These are phyloP conservation scores for Diaporthe longicolla DNA, from an alignment of 2,329 filamentous ascomycete genomes.

Conservation along the genomic window DNA sequence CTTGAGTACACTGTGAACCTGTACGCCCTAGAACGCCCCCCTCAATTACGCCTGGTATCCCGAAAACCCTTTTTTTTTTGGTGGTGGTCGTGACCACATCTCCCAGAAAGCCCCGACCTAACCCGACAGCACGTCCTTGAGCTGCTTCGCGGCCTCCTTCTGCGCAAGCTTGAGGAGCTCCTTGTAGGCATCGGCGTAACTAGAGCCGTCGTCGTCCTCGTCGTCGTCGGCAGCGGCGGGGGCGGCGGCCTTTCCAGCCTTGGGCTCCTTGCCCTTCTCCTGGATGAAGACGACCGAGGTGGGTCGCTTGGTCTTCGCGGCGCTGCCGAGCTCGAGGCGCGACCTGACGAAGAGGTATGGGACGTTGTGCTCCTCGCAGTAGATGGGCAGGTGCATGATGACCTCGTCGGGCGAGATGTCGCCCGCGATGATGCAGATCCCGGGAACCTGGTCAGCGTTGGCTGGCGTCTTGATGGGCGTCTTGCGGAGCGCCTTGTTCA, in stretches of 20 bases:
- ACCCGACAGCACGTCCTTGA: slow-evolving; percentile 47
- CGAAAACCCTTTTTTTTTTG: background rate
- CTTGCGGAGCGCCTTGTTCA: slow-evolving; percentile 98
- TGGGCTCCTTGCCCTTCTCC: slow-evolving; percentile 65
- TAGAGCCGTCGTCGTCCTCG: slow-evolving; percentile 67
- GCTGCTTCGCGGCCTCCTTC: slow-evolving; percentile 74
- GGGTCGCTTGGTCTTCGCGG: slow-evolving; percentile 94
- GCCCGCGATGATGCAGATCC: slow-evolving; percentile 91
- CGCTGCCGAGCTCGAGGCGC: slow-evolving; percentile 92
- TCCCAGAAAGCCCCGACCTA: background rate
- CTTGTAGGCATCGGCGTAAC: slow-evolving; percentile 75
- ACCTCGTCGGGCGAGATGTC: slow-evolving; percentile 99
- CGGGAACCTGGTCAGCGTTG: slow-evolving; percentile 68
- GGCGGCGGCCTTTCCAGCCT: slow-evolving; percentile 61
- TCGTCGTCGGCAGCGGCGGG: slow-evolving; percentile 60
- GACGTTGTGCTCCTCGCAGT: slow-evolving; percentile 98
- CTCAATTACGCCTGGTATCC: slow-evolving; percentile 33
- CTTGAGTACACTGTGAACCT: slow-evolving; percentile 37
- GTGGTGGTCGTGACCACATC: background rate
- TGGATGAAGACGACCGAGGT: slow-evolving; percentile 95
- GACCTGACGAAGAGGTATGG: slow-evolving; percentile 96
- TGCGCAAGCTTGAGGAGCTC: slow-evolving; percentile 76
- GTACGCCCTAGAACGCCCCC: slow-evolving; percentile 43
- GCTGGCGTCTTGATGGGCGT: slow-evolving; percentile 78
- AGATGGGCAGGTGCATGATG: slow-evolving; percentile 96